Evolutionary conservation across 148 eudicot species (phyloP).

Genomic region (Cornus florida): DNA sequence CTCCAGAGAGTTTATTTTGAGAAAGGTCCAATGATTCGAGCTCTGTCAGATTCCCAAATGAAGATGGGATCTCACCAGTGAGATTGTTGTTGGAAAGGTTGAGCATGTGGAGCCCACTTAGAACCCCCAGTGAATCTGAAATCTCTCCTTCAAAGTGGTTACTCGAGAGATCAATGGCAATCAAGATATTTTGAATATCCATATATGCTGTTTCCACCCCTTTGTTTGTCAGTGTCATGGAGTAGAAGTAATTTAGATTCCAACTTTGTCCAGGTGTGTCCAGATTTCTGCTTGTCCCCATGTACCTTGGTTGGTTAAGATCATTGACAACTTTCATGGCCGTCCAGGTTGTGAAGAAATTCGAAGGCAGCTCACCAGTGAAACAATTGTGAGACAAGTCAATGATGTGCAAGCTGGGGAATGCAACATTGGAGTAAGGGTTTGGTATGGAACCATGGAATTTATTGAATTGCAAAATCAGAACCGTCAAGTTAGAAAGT

Average conservation of each 20-base stretch:
- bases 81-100: neutral
- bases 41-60: constrained; percentile 22
- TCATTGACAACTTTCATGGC: constrained; percentile 21
- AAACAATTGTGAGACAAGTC: constrained; percentile 41
- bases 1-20: constrained; percentile 31
- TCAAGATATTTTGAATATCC: constrained; percentile 16
- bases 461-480: constrained; percentile 34
- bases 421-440: neutral
- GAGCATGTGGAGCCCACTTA: constrained; percentile 34
- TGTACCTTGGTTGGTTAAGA: neutral
- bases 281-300: neutral
- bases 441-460: constrained; percentile 28
- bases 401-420: constrained; percentile 33
- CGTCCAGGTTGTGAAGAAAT: constrained; percentile 20
- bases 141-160: constrained; percentile 40
- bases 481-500: constrained; percentile 34
- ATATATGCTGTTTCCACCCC: constrained; percentile 19
- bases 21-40: constrained; percentile 5
- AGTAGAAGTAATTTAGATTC: neutral
- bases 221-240: constrained; percentile 35
- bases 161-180: constrained; percentile 36
- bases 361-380: constrained; percentile 28
- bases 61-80: constrained; percentile 16
- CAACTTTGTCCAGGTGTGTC: no score
- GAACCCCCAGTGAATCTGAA: constrained; percentile 29